Conservation (phyloP, 129 eudicot species). For the Centaurea solstitialis region DNA sequence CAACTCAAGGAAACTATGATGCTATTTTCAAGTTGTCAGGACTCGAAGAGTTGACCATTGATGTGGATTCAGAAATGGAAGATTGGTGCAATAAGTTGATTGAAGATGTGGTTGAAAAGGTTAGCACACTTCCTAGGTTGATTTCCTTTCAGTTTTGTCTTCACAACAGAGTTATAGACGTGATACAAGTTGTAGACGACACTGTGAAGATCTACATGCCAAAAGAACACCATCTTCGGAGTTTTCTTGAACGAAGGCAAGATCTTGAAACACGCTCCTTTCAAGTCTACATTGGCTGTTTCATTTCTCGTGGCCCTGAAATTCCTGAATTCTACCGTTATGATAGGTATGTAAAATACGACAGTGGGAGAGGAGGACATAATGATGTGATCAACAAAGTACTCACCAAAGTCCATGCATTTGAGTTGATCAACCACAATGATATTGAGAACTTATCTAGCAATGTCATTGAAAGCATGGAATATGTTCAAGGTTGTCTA, state of each 20-base stretch:
- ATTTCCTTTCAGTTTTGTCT: conserved; percentile 26
- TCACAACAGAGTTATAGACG: conserved; percentile 20
- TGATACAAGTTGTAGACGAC: conserved; percentile 30
- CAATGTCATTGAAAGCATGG: conserved; percentile 16
- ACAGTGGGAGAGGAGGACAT: conserved; percentile 15
- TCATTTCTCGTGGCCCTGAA: conserved; percentile 15
- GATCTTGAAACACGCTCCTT: conserved; percentile 15
- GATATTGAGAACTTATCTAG: conserved; percentile 23
- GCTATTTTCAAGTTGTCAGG: conserved; percentile 16
- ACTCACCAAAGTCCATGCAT: conserved; percentile 21
- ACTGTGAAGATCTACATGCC: conserved; percentile 29
- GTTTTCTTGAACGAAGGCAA: conserved; percentile 19
- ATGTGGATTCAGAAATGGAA: conserved; percentile 18
- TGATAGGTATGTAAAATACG: conserved; percentile 33
- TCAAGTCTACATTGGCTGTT: conserved; percentile 37
- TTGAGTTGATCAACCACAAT: conserved; percentile 31
- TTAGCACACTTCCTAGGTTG: conserved; percentile 4
- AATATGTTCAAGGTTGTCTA: conserved; percentile 32
- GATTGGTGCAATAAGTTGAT: conserved; percentile 24
- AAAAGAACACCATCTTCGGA: conserved; percentile 11
- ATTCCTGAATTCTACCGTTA: conserved; percentile 19
- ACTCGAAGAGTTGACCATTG: conserved; percentile 40
- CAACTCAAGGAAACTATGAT: conserved; percentile 29
- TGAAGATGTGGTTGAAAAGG: conserved; percentile 29
- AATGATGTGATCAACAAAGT: conserved; percentile 12